Conservation (phyloP, 306 rosid genomes). For the Medicago truncatula region MtrunA17r5.0-ANR NC_053042.1:33879501-33880000, state of each 20-base stretch:
- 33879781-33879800: conserved; percentile 20
- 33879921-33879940: conserved; percentile 2
- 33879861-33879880: conserved; percentile 31
- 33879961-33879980: background rate
- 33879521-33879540: conserved; percentile 93
- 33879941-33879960: background rate
- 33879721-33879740: conserved; percentile 97
- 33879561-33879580: conserved; percentile 82
- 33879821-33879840: conserved; percentile 8
- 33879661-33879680: conserved; percentile 91
- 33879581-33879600: conserved; percentile 80
- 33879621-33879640: conserved; percentile 92
- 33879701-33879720: conserved; percentile 95
- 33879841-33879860: background rate
- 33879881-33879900: conserved; percentile 1
- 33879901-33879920: conserved; percentile 20
- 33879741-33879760: conserved; percentile 99
- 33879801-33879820: conserved; percentile 32
- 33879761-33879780: conserved; percentile 63
- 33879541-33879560: conserved; percentile 80
- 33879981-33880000: conserved; percentile 13
- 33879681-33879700: conserved; percentile 98
- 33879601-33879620: conserved; percentile 85
- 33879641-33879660: conserved; percentile 83
- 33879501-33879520: conserved; percentile 98